phyloP scores from a whole-genome alignment of 805 yeast genomes.

The Barnettozyma californica region DNA sequence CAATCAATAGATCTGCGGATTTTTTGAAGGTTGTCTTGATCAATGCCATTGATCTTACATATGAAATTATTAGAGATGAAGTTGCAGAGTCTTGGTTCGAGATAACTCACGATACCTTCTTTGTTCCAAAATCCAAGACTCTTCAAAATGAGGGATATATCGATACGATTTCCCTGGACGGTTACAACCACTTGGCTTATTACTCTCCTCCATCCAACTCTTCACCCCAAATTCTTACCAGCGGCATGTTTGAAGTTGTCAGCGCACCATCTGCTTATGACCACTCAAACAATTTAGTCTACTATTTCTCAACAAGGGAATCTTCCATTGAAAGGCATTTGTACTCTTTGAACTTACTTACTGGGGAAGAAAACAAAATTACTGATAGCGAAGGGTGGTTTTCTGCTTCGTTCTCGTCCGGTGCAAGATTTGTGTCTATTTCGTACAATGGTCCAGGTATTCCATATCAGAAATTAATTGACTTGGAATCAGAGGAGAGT shows the following conservation, averaged over 20 bases:
- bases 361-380: slow-evolving; percentile 29
- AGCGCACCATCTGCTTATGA: slow-evolving; percentile 64
- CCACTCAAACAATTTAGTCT: slow-evolving; percentile 41
- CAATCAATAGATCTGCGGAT: slow-evolving; percentile 65
- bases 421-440: slow-evolving; percentile 65
- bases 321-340: slow-evolving; percentile 83
- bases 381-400: slow-evolving; percentile 58
- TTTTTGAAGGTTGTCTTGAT: slow-evolving; percentile 51
- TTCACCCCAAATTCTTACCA: slow-evolving; percentile 53
- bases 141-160: slow-evolving; percentile 66
- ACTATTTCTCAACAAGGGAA: slow-evolving; percentile 66
- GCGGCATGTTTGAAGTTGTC: slow-evolving; percentile 90
- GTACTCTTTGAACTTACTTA: slow-evolving; percentile 58
- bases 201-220: slow-evolving; percentile 64
- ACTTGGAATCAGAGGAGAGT: slow-evolving; percentile 36
- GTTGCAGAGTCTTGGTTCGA: slow-evolving; percentile 67
- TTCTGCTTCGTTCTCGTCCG: slow-evolving; percentile 71
- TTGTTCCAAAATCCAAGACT: slow-evolving; percentile 45
- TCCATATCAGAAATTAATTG: slow-evolving; percentile 73
- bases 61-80: slow-evolving; percentile 43
- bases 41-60: slow-evolving; percentile 35
- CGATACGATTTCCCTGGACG: slow-evolving; percentile 64
- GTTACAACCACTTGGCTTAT: slow-evolving; percentile 74
- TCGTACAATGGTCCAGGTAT: slow-evolving; percentile 73
- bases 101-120: slow-evolving; percentile 57